Evolutionary conservation across 1,284 basidiomycete genomes (phyloP).

Genomic region (Melampsora larici-populina): DNA sequence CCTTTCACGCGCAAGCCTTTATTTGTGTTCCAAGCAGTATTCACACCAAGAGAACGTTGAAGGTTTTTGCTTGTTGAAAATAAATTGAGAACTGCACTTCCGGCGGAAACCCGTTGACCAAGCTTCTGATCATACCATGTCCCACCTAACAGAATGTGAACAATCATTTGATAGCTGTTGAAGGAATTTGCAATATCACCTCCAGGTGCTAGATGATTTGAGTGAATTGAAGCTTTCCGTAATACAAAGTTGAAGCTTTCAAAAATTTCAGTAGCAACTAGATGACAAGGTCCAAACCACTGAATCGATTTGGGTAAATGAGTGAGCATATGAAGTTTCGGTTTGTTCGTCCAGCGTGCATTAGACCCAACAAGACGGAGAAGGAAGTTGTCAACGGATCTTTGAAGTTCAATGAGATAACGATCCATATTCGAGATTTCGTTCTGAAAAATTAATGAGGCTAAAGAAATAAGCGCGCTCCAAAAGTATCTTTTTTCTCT

Average conservation of each 20-base stretch:
- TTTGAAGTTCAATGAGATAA: too few species aligned
- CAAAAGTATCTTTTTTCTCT: constrained; percentile 49
- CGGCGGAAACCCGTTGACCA: too few species aligned
- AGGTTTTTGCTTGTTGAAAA: too few species aligned
- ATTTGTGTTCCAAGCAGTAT: too few species aligned
- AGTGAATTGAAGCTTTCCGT: constrained; percentile 9
- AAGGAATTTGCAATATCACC: constrained; percentile 2
- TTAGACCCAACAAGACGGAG: not conserved
- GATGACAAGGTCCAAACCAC: constrained; percentile 3
- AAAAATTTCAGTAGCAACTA: constrained; percentile 31
- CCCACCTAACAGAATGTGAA: not conserved
- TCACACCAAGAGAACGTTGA: too few species aligned
- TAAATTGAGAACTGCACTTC: too few species aligned
- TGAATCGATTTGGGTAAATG: constrained; percentile 4
- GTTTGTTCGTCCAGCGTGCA: constrained; percentile 50
- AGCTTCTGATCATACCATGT: too few species aligned
- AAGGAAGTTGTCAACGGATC: constrained; percentile 43
- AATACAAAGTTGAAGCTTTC: constrained; percentile 17
- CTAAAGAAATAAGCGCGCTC: constrained; percentile 52
- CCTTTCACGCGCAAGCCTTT: too few species aligned
- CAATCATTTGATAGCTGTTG: not conserved
- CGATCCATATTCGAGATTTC: constrained; percentile 52
- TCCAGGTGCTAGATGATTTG: constrained; percentile 7
- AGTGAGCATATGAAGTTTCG: constrained; percentile 21
- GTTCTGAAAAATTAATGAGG: constrained; percentile 55